phyloP scores from a whole-genome alignment of 192 early-diverging fungal genomes.

The Rhizophagus prolifer region DNA sequence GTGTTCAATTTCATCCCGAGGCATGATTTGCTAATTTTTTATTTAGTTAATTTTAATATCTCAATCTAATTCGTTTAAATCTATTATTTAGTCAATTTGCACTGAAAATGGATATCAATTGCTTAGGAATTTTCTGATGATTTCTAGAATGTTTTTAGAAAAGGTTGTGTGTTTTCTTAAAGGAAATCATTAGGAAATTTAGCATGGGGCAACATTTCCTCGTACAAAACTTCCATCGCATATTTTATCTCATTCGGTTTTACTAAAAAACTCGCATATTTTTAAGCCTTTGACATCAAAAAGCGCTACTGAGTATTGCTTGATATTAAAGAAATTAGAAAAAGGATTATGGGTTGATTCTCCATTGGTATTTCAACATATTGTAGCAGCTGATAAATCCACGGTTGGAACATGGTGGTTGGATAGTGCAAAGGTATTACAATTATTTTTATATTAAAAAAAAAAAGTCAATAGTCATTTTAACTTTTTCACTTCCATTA shows the following conservation, averaged over 20 bases:
- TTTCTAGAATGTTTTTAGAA: conserved; percentile 49
- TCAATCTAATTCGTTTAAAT: not conserved
- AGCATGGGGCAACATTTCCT: not conserved
- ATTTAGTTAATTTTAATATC: not conserved
- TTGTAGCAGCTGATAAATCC: conserved; percentile 36
- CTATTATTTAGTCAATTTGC: conserved; percentile 66
- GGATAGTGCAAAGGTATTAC: conserved; percentile 55
- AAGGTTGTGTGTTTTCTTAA: conserved; percentile 19
- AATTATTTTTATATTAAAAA: not conserved
- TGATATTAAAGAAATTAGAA: conserved; percentile 39
- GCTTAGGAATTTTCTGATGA: conserved; percentile 68
- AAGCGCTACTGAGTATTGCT: not conserved
- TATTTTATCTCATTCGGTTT: conserved; percentile 9
- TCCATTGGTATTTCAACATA: conserved; percentile 42
- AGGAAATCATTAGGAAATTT: conserved; percentile 8
- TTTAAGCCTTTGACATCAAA: not conserved
- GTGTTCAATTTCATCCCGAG: conserved; percentile 97
- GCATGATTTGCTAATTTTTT: conserved; percentile 30
- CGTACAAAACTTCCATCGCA: not conserved
- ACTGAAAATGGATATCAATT: conserved; percentile 73
- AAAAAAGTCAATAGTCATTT: too few species aligned
- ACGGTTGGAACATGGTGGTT: conserved; percentile 56
- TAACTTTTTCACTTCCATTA: not conserved
- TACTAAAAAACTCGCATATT: not conserved
- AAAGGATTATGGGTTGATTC: conserved; percentile 35